Conservation (phyloP, 2,329 filamentous ascomycete species). For the Helicocarpus griseus region DNA sequence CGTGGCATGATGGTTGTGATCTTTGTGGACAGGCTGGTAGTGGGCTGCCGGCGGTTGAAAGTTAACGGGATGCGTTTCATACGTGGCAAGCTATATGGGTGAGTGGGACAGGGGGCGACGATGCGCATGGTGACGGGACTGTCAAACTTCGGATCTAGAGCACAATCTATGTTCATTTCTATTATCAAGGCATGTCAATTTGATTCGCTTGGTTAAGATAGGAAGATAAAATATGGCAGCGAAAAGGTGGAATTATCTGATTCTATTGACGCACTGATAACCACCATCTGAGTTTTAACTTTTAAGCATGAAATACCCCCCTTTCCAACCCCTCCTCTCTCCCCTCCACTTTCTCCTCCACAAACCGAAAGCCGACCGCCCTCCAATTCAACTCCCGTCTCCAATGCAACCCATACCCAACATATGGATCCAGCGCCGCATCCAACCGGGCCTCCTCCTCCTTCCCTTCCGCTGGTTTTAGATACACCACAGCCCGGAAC, state of each 20-base stretch:
- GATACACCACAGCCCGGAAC: conserved; percentile 76
- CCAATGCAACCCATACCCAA: conserved; percentile 55
- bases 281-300: too few species aligned
- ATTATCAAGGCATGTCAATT: too few species aligned
- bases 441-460: conserved; percentile 25
- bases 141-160: too few species aligned
- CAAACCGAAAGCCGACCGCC: conserved; percentile 39
- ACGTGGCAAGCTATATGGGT: too few species aligned
- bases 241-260: too few species aligned
- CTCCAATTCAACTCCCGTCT: conserved; percentile 47
- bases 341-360: conserved; percentile 14
- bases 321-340: conserved; percentile 1
- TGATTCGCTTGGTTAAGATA: not conserved
- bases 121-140: too few species aligned
- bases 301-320: conserved; percentile 17
- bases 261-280: too few species aligned
- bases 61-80: too few species aligned
- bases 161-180: too few species aligned
- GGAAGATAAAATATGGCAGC: not conserved
- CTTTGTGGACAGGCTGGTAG: not conserved
- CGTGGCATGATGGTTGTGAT: not conserved
- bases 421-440: conserved; percentile 11
- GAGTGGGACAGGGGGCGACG: too few species aligned
- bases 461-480: conserved; percentile 55
- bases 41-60: too few species aligned